Evolutionary conservation across 805 yeast species (phyloP).

Genomic region (Suhomyces sp.): DNA sequence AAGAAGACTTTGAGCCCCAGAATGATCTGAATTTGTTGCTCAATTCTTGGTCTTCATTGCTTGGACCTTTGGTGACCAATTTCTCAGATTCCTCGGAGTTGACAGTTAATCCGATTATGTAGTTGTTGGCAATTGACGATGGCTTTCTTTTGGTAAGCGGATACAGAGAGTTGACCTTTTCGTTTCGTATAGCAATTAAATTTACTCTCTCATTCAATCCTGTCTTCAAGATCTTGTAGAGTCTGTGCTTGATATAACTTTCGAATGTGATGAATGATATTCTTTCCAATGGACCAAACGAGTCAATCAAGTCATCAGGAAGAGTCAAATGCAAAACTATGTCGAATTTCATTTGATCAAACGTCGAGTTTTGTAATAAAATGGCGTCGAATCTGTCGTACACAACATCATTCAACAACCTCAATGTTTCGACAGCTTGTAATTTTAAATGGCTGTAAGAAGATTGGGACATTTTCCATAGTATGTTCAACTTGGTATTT

Average conservation of each 20-base stretch:
- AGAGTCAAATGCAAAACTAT: constrained; percentile 52
- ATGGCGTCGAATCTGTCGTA: constrained; percentile 79
- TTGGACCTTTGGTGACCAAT: constrained; percentile 84
- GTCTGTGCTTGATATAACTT: constrained; percentile 57
- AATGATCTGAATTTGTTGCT: constrained; percentile 67
- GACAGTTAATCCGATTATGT: constrained; percentile 62
- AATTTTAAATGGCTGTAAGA: constrained; percentile 61
- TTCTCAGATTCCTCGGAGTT: constrained; percentile 75
- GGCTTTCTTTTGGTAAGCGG: constrained; percentile 56
- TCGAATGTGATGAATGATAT: constrained; percentile 69
- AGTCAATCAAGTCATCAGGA: constrained; percentile 37
- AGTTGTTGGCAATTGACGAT: constrained; percentile 21
- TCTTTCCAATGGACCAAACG: constrained; percentile 68
- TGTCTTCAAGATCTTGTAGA: constrained; percentile 53
- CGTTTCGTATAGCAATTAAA: constrained; percentile 33
- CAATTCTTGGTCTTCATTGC: constrained; percentile 50
- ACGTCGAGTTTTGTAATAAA: constrained; percentile 59
- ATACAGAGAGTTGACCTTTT: constrained; percentile 24
- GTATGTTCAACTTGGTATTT: constrained; percentile 68
- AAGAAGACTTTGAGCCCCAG: constrained; percentile 85
- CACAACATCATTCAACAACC: constrained; percentile 70
- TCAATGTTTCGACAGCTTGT: constrained; percentile 67
- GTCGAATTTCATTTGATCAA: constrained; percentile 64
- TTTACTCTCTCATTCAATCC: constrained; percentile 54
- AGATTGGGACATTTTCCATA: constrained; percentile 75